Conservation (phyloP, 495 filamentous ascomycete species). For the Evansstolkia leycettana region DNA sequence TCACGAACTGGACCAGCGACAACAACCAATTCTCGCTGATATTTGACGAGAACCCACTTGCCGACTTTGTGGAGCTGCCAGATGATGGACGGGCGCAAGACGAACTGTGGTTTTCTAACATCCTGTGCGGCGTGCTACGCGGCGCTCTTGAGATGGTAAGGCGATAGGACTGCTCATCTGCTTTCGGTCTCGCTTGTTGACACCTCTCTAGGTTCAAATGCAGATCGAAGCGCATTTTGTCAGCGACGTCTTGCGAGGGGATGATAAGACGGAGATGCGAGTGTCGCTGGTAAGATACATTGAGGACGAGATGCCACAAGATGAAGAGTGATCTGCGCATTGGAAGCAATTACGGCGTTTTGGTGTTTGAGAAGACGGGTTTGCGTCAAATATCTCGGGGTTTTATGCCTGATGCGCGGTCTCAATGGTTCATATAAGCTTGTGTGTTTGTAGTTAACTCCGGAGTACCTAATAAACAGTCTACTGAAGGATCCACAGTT, state of each 20-base stretch:
- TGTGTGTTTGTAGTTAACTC: constrained; percentile 1
- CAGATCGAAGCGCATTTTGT: constrained; percentile 96
- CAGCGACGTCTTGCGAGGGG: constrained; percentile 84
- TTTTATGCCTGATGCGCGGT: too few species aligned
- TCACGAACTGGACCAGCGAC: constrained; percentile 92
- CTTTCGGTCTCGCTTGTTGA: constrained; percentile 11
- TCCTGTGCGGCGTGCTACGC: constrained; percentile 83
- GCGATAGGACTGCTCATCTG: constrained; percentile 1
- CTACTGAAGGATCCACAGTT: too few species aligned
- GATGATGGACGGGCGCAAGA: constrained; percentile 94
- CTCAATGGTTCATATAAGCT: background rate
- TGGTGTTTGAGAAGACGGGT: constrained; percentile 5
- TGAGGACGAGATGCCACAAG: constrained; percentile 93
- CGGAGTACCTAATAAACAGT: too few species aligned
- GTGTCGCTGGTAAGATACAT: constrained; percentile 88
- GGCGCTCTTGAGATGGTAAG: constrained; percentile 90
- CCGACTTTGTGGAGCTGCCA: constrained; percentile 93
- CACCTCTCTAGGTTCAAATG: constrained; percentile 71
- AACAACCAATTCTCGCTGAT: constrained; percentile 92
- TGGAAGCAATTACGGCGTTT: constrained; percentile 8
- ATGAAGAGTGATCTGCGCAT: constrained; percentile 59
- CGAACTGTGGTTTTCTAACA: constrained; percentile 97
- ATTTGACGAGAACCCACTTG: constrained; percentile 93
- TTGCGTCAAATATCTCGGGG: too few species aligned
- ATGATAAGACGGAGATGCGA: constrained; percentile 95